Evolutionary conservation across 2,329 filamentous ascomycete species (phyloP).

Genomic region (Trichoderma sp.): DNA sequence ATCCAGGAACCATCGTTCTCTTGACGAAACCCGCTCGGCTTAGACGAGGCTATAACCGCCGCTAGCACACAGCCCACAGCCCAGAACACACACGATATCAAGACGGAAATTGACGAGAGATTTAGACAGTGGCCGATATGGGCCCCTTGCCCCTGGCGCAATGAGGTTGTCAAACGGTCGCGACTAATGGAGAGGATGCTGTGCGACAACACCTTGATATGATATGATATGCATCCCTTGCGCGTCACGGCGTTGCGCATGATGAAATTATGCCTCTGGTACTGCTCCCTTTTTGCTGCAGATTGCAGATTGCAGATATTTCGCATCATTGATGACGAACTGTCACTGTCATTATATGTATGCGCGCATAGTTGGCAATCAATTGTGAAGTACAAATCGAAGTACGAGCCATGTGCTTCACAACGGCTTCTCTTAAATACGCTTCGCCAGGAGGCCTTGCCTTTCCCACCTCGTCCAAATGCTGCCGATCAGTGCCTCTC

Average conservation of each 20-base stretch:
- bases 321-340: not conserved
- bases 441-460: not conserved
- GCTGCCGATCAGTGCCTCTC: constrained; percentile 11
- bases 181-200: not conserved
- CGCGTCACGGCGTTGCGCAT: not conserved
- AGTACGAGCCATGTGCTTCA: not conserved
- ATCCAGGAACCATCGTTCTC: not conserved
- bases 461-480: not conserved
- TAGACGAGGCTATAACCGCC: constrained; percentile 13
- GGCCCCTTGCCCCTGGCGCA: not conserved
- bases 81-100: not conserved
- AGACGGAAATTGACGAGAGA: not conserved
- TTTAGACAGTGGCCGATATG: not conserved
- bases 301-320: not conserved
- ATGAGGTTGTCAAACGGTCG: not conserved
- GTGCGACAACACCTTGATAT: not conserved
- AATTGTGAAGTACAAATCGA: not conserved
- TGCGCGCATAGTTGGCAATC: not conserved
- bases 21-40: not conserved
- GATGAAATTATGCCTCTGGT: not conserved
- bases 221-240: not conserved
- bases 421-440: not conserved
- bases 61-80: not conserved
- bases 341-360: not conserved
- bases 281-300: not conserved